Evolutionary conservation across 1,284 basidiomycete species (phyloP).

Genomic region (Lentinula novae-zelandiae): DNA sequence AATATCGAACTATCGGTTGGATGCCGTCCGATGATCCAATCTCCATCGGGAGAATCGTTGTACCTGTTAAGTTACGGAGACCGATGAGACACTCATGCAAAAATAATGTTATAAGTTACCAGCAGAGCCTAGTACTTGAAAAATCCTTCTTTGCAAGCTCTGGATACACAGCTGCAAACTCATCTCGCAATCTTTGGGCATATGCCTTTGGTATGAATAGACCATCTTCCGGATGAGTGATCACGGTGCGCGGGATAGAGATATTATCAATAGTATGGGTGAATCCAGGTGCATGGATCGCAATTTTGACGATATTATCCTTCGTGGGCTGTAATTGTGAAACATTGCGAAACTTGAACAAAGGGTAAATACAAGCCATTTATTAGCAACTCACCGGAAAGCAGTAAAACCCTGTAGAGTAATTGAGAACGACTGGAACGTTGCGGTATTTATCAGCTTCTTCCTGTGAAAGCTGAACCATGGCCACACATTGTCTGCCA

Average conservation of each 20-base stretch:
- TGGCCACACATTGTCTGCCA: conserved; percentile 72
- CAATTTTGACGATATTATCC: conserved; percentile 70
- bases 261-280: conserved; percentile 41
- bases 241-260: conserved; percentile 65
- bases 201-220: conserved; percentile 59
- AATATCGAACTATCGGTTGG: conserved; percentile 55
- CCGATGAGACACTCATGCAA: background rate
- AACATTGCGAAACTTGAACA: background rate
- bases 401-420: conserved; percentile 65
- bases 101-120: conserved; percentile 43
- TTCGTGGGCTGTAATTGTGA: conserved; percentile 56
- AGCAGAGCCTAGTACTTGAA: conserved; percentile 73
- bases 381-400: conserved; percentile 59
- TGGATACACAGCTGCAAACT: conserved; percentile 64
- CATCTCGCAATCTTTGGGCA: conserved; percentile 44
- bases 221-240: conserved; percentile 52
- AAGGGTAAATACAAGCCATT: background rate
- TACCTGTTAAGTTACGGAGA: conserved; percentile 45
- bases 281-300: conserved; percentile 67
- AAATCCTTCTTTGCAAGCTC: conserved; percentile 68
- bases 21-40: conserved; percentile 77
- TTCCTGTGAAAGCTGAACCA: conserved; percentile 67
- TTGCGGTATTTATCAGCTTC: conserved; percentile 62
- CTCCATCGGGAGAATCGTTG: conserved; percentile 69
- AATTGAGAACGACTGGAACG: conserved; percentile 73